phyloP scores from a whole-genome alignment of 2,329 filamentous ascomycete species.

The Didymella sp. region DNA sequence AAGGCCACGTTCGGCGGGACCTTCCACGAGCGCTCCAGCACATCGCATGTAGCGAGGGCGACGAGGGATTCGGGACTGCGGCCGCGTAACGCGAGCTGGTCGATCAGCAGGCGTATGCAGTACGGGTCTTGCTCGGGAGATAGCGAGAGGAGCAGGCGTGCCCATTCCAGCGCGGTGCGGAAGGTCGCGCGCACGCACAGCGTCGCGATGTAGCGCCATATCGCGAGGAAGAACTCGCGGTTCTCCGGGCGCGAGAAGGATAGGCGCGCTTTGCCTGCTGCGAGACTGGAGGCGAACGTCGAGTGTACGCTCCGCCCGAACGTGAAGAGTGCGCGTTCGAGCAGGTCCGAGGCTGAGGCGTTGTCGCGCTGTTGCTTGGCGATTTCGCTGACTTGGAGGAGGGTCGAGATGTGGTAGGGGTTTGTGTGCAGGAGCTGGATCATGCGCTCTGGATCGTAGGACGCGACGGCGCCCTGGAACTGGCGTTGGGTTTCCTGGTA shows the following conservation, averaged over 20 bases:
- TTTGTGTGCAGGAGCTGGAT: conserved; percentile 75
- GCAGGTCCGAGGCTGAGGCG: conserved; percentile 81
- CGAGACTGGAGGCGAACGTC: conserved; percentile 76
- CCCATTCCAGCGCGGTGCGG: conserved; percentile 92
- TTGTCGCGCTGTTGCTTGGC: conserved; percentile 91
- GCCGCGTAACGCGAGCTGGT: conserved; percentile 83
- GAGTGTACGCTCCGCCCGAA: conserved; percentile 90
- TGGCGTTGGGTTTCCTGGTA: conserved; percentile 78
- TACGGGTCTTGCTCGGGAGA: conserved; percentile 80
- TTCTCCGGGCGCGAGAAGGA: conserved; percentile 86
- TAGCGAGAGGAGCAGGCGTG: conserved; percentile 80
- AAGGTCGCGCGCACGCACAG: conserved; percentile 91
- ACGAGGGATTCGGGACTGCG: conserved; percentile 78
- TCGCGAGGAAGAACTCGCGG: conserved; percentile 88
- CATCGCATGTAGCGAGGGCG: conserved; percentile 66
- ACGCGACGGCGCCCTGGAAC: conserved; percentile 81
- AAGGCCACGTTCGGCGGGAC: conserved; percentile 74
- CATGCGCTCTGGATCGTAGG: conserved; percentile 83
- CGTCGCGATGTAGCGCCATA: conserved; percentile 86
- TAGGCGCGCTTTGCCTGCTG: conserved; percentile 78
- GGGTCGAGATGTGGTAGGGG: conserved; percentile 89
- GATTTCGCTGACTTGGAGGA: conserved; percentile 92
- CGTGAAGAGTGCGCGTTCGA: conserved; percentile 89
- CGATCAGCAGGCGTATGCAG: conserved; percentile 78
- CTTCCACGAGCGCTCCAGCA: conserved; percentile 58